Base-by-base conservation (phyloP, 306 rosid genomes). In the Quercus gilva region DNA sequence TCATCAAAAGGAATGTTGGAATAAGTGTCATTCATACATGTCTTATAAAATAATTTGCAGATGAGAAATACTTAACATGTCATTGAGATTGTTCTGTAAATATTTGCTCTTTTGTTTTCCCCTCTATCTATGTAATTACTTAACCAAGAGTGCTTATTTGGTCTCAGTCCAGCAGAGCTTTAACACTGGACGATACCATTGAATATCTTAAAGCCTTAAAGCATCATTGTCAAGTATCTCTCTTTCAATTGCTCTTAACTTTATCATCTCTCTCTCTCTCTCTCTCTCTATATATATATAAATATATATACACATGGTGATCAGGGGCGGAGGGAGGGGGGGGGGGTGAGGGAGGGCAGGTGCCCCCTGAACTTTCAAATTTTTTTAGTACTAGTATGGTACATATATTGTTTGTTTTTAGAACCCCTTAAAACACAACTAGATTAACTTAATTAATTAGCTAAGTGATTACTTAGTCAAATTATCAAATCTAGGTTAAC, bases 101-200 rank as follows among this genome's bases (percentile, higher is more conserved):
- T 58, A n/a, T n/a, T 37, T 25, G 45, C 45, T 0, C 11, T 37
- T 19, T 37, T 69, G 8, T 69, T 69, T 35, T 17, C 43, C 29
- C 2, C 43, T 41, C 25, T 69, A 19, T 37, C 45, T 37, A 37
- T 37, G 43, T 35, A 7, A 37, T 69, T 6, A 69, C 15, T 4
- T 15, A 41, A 69, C 55, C 55, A 69, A 69, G 7, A 18, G 25
- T n/a, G 29, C 28, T 41, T 69, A 26, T 25, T 1, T 23, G 45
- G 45, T 70, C 20, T 20, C 57, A 70, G 74, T 37, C 57, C 4
- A 78, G 81, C 59, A n/a, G 10, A 61, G 81, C 59, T 43, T 74
- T 83, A 15, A 69, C 75, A 59, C 77, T 81, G 56, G 78, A 74
- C 10, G 78, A 85, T 1, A 79, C 77, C 61, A 69, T 78, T 6